Evolutionary conservation across 176 grass and related monocot species (phyloP).

Genomic region (Rhynchospora breviuscula): DNA sequence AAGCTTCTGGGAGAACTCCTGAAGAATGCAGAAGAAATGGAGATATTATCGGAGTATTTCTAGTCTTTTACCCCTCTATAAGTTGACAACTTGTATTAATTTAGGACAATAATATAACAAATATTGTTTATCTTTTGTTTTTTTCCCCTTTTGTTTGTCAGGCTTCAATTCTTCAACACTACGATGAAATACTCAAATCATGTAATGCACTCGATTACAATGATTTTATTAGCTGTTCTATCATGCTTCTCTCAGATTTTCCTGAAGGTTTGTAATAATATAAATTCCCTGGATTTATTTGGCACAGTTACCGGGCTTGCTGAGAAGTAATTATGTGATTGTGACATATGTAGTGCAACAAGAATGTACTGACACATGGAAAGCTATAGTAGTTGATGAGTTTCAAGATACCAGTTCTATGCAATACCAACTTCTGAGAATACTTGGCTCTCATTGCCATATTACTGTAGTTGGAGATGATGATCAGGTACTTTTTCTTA

Average conservation of each 20-base stretch:
- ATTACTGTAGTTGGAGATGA: slow-evolving; percentile 95
- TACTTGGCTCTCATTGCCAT: slow-evolving; percentile 74
- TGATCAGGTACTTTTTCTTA: slow-evolving; percentile 60
- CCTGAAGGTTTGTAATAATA: slow-evolving; percentile 57
- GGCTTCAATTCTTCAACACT: slow-evolving; percentile 72
- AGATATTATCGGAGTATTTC: slow-evolving; percentile 62
- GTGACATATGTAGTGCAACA: slow-evolving; percentile 53
- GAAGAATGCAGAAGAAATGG: slow-evolving; percentile 84
- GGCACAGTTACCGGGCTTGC: not conserved
- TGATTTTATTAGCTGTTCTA: slow-evolving; percentile 88
- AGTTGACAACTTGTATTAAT: slow-evolving; percentile 10
- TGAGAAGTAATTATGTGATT: slow-evolving; percentile 9
- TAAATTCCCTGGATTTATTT: not conserved
- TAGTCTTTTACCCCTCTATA: slow-evolving; percentile 2
- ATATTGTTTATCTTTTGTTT: slow-evolving; percentile 10
- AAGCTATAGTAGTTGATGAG: slow-evolving; percentile 84
- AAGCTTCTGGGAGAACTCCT: slow-evolving; percentile 73
- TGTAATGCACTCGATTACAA: slow-evolving; percentile 96
- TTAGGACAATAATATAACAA: slow-evolving; percentile 2
- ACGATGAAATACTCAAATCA: slow-evolving; percentile 75
- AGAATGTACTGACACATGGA: slow-evolving; percentile 72
- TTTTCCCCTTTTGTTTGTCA: slow-evolving; percentile 29
- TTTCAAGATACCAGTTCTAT: slow-evolving; percentile 99
- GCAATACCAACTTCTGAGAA: slow-evolving; percentile 80
- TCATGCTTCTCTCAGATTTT: slow-evolving; percentile 70